A percentile compares a stretch with the other conserved stretches of the same genome.
phyloP scores from a whole-genome alignment of 495 filamentous ascomycete genomes.

The Aspergillus mulundensis region DNA sequence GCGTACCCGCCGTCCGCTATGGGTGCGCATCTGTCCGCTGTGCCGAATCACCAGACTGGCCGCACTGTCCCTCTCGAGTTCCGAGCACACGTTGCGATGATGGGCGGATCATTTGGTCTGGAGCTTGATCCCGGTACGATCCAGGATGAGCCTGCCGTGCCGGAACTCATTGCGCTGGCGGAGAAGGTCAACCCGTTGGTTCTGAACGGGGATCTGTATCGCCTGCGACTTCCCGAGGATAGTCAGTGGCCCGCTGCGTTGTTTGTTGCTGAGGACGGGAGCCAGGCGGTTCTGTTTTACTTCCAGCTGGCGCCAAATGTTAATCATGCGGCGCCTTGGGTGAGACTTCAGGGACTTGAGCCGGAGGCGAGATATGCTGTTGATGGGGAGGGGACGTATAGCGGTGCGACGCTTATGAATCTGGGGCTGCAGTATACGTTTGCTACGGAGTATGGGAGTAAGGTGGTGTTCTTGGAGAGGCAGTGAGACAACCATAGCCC shows the following conservation, averaged over 20 bases:
- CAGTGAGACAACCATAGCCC: too few species aligned
- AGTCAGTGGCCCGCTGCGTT: conserved; percentile 53
- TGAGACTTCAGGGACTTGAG: conserved; percentile 46
- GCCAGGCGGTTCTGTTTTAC: conserved; percentile 43
- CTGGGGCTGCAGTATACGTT: conserved; percentile 39
- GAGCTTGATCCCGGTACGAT: conserved; percentile 47
- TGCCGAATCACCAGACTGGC: conserved; percentile 49
- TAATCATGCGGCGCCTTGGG: conserved; percentile 40
- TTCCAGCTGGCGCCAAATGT: conserved; percentile 44
- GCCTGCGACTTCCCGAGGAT: conserved; percentile 48
- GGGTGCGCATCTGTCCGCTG: conserved; percentile 52
- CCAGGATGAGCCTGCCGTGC: conserved; percentile 37
- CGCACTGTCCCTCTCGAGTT: conserved; percentile 46
- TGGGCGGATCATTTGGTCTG: conserved; percentile 55
- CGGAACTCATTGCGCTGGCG: conserved; percentile 40
- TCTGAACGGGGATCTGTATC: conserved; percentile 47
- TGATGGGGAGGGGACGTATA: conserved; percentile 36
- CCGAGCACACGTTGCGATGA: conserved; percentile 54
- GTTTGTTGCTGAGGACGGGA: conserved; percentile 43
- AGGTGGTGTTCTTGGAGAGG: conserved; percentile 40
- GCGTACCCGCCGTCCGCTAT: conserved; percentile 53
- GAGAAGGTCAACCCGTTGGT: conserved; percentile 50
- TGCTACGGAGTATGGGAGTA: conserved; percentile 37
- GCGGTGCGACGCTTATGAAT: conserved; percentile 49
- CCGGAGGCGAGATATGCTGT: conserved; percentile 38